Conservation (phyloP, 208 protist species). For the Acanthamoeba triangularis region DNA sequence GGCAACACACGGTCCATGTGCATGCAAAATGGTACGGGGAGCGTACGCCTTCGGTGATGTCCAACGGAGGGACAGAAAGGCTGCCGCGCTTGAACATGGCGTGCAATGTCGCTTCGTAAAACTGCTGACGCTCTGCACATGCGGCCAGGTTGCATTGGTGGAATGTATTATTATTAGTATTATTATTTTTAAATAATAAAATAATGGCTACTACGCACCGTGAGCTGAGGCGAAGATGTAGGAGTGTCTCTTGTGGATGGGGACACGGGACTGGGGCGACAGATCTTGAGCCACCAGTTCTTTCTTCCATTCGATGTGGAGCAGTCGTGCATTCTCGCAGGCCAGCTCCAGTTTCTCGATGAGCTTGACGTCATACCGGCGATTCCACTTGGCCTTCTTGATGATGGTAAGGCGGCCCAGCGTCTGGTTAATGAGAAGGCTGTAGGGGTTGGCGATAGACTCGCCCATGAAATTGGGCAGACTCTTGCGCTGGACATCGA, state of each 20-base stretch:
- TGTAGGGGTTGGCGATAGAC: constrained; percentile 45
- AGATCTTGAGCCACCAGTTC: neutral
- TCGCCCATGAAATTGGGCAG: constrained; percentile 40
- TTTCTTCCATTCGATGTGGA: constrained; percentile 73
- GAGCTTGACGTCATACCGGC: constrained; percentile 22
- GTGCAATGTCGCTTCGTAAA: constrained; percentile 39
- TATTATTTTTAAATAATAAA: constrained; percentile 33
- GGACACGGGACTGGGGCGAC: neutral
- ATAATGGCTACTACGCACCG: neutral
- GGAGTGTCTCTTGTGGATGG: constrained; percentile 38
- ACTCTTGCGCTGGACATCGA: constrained; percentile 70
- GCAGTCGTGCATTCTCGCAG: neutral
- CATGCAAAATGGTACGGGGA: neutral
- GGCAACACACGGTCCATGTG: neutral
- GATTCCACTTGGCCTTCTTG: constrained; percentile 43
- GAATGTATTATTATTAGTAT: neutral
- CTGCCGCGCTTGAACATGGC: constrained; percentile 65
- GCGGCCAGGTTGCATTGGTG: neutral
- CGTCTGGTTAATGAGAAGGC: neutral
- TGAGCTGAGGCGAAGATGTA: constrained; percentile 49
- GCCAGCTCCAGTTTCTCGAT: constrained; percentile 59
- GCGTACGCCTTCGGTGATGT: constrained; percentile 5
- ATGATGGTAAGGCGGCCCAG: neutral
- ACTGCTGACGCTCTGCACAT: constrained; percentile 55
- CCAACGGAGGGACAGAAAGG: neutral